These are phyloP conservation scores for Aspergillus pseudoterreus DNA, from an alignment of 2,329 filamentous ascomycete genomes.

Conservation along the genomic window DNA sequence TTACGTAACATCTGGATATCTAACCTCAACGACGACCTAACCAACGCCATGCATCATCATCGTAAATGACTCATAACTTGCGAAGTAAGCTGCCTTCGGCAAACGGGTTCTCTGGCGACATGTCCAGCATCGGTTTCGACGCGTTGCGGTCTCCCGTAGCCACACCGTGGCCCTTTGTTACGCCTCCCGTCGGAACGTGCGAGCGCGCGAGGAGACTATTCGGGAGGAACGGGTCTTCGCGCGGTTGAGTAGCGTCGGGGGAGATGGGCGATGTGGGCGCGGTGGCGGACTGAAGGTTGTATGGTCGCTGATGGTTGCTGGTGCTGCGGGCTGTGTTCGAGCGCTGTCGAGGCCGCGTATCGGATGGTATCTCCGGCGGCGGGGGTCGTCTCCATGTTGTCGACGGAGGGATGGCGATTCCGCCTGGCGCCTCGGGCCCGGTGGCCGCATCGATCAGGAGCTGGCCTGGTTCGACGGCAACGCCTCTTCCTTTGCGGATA, in stretches of 20 bases:
- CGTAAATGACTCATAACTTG: not conserved
- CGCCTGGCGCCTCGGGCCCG: slow-evolving; percentile 32
- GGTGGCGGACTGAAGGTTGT: slow-evolving; percentile 2
- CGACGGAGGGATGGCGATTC: slow-evolving; percentile 34
- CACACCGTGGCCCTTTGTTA: slow-evolving; percentile 33
- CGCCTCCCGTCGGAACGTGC: slow-evolving; percentile 14
- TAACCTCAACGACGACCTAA: not conserved
- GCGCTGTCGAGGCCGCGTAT: slow-evolving; percentile 23
- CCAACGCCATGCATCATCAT: not conserved
- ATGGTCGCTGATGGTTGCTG: slow-evolving; percentile 14
- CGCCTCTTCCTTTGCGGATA: slow-evolving; percentile 32
- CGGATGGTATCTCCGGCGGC: slow-evolving; percentile 8
- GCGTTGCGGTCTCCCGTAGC: slow-evolving; percentile 39
- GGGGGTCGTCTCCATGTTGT: slow-evolving; percentile 39
- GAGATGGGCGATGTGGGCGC: slow-evolving; percentile 11
- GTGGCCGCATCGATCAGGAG: slow-evolving; percentile 43
- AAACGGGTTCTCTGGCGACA: slow-evolving; percentile 40
- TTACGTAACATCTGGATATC: too few relatives aligned
- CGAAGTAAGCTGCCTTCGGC: slow-evolving; percentile 44
- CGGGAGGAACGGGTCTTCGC: slow-evolving; percentile 28
- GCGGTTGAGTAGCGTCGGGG: slow-evolving; percentile 8
- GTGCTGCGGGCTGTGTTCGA: slow-evolving; percentile 34
- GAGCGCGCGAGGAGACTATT: slow-evolving; percentile 37
- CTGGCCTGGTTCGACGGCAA: slow-evolving; percentile 41
- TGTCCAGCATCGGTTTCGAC: slow-evolving; percentile 41